Percentiles rank a stretch among this genome's conserved stretches.
Conservation (phyloP, 169 alveolate species). For the Cryptosporidium ubiquitum region DNA sequence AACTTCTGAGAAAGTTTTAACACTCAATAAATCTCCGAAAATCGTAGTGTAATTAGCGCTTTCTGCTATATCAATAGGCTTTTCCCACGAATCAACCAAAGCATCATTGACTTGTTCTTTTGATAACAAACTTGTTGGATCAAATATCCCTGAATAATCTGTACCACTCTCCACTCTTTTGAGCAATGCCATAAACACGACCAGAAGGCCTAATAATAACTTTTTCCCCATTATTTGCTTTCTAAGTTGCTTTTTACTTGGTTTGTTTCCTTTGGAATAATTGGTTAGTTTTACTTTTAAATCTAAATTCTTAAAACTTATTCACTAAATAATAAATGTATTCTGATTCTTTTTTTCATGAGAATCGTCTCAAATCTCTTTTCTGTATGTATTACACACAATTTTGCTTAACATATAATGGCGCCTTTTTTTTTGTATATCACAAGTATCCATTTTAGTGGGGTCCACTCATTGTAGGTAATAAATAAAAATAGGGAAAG, state of each 20-base stretch:
- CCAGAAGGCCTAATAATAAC: neutral
- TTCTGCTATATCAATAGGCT: neutral
- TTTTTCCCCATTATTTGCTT: neutral
- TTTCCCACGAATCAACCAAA: constrained; percentile 33
- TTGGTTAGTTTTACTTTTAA: neutral
- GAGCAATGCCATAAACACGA: neutral
- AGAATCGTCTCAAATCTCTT: neutral
- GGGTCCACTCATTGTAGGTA: neutral
- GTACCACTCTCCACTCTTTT: neutral
- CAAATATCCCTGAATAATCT: constrained; percentile 25
- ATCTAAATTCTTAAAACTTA: neutral
- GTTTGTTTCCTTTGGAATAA: neutral
- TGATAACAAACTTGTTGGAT: constrained; percentile 52
- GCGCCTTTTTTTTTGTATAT: neutral
- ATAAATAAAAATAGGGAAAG: neutral
- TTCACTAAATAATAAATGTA: neutral
- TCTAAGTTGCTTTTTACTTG: neutral
- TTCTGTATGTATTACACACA: neutral
- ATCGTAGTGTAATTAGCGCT: neutral
- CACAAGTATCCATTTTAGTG: constrained; percentile 15
- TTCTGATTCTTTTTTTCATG: neutral
- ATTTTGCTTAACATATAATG: neutral
- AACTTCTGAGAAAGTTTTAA: neutral
- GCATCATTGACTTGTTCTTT: constrained; percentile 17
- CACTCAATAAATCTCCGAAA: neutral